Conservation (phyloP, 129 eudicot species). For the Lonicera japonica region DNA sequence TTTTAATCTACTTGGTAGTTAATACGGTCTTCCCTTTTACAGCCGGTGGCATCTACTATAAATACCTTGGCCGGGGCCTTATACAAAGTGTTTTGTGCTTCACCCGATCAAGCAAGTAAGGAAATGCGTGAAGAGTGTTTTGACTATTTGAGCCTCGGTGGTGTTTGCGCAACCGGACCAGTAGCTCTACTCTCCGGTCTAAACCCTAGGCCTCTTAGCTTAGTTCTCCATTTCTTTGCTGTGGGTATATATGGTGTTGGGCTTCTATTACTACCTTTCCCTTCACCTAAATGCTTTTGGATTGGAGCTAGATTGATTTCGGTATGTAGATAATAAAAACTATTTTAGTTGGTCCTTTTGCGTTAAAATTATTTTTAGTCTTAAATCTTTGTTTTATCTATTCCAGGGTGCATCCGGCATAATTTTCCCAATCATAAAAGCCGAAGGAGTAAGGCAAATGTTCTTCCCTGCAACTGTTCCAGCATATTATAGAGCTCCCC, state of each 20-base stretch:
- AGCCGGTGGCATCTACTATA: background rate
- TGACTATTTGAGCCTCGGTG: background rate
- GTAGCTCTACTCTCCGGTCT: background rate
- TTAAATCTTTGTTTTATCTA: background rate
- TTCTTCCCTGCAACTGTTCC: background rate
- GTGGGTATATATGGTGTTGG: background rate
- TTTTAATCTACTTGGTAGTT: too few relatives aligned
- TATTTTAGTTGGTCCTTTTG: background rate
- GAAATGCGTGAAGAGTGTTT: background rate
- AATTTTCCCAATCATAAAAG: background rate
- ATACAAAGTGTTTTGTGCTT: background rate
- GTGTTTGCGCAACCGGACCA: background rate
- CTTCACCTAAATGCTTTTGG: background rate
- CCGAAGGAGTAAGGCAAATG: background rate
- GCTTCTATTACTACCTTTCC: background rate
- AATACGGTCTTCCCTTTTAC: background rate
- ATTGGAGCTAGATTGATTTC: constrained; percentile 1
- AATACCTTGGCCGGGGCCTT: background rate
- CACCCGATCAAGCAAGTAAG: background rate
- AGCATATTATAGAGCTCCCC: background rate
- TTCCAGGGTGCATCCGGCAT: background rate
- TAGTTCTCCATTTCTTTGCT: background rate
- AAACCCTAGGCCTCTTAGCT: background rate
- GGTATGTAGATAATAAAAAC: background rate
- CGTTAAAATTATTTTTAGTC: background rate